Evolutionary conservation across 2,329 filamentous ascomycete species (phyloP).

Genomic region (Sporothrix schenckii): DNA sequence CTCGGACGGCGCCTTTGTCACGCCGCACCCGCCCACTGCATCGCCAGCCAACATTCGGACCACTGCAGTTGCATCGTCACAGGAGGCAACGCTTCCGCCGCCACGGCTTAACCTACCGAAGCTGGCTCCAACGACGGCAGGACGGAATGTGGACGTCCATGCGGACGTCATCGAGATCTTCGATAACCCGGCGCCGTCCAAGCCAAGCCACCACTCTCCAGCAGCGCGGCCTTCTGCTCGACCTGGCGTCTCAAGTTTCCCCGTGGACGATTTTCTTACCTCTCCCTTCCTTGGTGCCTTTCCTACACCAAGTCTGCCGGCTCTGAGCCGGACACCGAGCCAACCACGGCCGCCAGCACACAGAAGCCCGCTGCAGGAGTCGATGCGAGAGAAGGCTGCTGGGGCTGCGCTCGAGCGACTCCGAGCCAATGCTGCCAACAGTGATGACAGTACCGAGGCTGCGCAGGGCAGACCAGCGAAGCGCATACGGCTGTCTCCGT

Average conservation of each 20-base stretch:
- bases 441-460: neutral
- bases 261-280: neutral
- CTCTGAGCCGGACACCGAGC: neutral
- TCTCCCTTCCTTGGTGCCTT: slow-evolving; percentile 1
- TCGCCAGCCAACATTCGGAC: neutral
- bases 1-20: slow-evolving; percentile 21
- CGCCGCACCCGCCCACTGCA: neutral
- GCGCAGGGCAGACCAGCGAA: neutral
- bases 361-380: neutral
- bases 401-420: slow-evolving; percentile 1
- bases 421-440: neutral
- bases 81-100: neutral
- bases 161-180: slow-evolving; percentile 22
- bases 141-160: neutral
- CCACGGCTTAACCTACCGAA: slow-evolving; percentile 4
- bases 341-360: neutral
- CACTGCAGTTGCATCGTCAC: neutral
- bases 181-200: slow-evolving; percentile 20
- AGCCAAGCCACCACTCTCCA: neutral
- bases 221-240: neutral
- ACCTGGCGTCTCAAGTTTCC: neutral
- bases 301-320: neutral
- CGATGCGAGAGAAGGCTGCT: slow-evolving; percentile 17
- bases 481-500: slow-evolving; percentile 18
- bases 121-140: neutral